These are phyloP conservation scores for Verticillium nubilum DNA, from an alignment of 2,329 filamentous ascomycete species.

Conservation along the genomic window DNA sequence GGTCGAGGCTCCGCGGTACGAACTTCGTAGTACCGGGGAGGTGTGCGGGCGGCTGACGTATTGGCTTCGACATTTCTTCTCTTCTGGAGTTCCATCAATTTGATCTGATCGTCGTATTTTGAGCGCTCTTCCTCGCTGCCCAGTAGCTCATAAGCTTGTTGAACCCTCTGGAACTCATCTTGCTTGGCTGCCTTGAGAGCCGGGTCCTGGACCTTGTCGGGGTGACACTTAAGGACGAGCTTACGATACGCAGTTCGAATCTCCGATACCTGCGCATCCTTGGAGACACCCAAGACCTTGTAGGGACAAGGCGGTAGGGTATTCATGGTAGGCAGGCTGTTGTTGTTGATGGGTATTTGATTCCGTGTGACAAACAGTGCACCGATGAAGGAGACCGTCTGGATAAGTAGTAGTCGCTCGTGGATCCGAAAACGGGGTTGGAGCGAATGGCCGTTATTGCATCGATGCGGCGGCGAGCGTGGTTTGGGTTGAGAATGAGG, in stretches of 20 bases:
- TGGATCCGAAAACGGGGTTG: slow-evolving; percentile 5
- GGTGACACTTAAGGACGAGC: slow-evolving; percentile 81
- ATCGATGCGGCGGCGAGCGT: slow-evolving; percentile 9
- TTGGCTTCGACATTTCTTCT: slow-evolving; percentile 28
- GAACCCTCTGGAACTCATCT: slow-evolving; percentile 86
- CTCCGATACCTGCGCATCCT: slow-evolving; percentile 61
- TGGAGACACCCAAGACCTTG: slow-evolving; percentile 66
- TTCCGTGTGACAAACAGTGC: not conserved
- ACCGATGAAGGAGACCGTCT: not conserved
- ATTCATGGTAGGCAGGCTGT: slow-evolving; percentile 32
- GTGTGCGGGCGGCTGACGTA: slow-evolving; percentile 35
- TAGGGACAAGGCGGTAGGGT: slow-evolving; percentile 70
- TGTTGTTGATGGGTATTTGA: not conserved
- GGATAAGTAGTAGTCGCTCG: slow-evolving; percentile 4
- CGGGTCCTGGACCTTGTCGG: slow-evolving; percentile 82
- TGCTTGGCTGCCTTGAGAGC: slow-evolving; percentile 71
- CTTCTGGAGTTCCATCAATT: slow-evolving; percentile 60
- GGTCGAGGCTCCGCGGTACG: slow-evolving; percentile 44
- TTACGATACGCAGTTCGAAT: slow-evolving; percentile 82
- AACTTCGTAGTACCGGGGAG: slow-evolving; percentile 34
- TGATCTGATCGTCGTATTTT: slow-evolving; percentile 74
- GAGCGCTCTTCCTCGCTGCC: slow-evolving; percentile 67
- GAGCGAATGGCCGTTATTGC: slow-evolving; percentile 10
- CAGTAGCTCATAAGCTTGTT: slow-evolving; percentile 88
- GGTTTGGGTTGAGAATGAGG: slow-evolving; percentile 6